Conservation (phyloP, 768 basidiomycete genomes). For the Boletus bicolor region DNA sequence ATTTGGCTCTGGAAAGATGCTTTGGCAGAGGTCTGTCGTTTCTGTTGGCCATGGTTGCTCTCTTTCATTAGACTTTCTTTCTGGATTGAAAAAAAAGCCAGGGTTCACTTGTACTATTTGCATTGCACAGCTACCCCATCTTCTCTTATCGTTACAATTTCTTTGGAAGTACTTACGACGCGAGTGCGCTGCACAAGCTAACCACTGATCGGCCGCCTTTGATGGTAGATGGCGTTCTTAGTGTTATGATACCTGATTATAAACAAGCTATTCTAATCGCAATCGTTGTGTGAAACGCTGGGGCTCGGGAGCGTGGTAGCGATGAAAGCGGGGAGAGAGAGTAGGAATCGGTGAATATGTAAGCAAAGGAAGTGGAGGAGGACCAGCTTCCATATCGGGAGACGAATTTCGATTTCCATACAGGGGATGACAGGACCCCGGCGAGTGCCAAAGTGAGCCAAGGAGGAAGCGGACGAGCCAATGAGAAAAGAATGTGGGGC, state of each 20-base stretch:
- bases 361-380: constrained; percentile 20
- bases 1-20: background rate
- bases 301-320: constrained; percentile 17
- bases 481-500: constrained; percentile 16
- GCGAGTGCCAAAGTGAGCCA: constrained; percentile 29
- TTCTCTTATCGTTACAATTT: constrained; percentile 19
- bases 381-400: constrained; percentile 13
- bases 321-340: constrained; percentile 15
- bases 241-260: constrained; percentile 32
- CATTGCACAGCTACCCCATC: constrained; percentile 26
- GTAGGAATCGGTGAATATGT: constrained; percentile 23
- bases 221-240: constrained; percentile 24
- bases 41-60: constrained; percentile 4
- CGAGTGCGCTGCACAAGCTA: constrained; percentile 15
- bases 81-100: constrained; percentile 15
- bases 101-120: constrained; percentile 35
- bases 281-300: constrained; percentile 1
- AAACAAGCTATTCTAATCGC: constrained; percentile 30
- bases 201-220: constrained; percentile 19
- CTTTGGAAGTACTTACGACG: constrained; percentile 23
- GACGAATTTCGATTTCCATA: constrained; percentile 20
- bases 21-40: constrained; percentile 15
- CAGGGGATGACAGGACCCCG: constrained; percentile 26
- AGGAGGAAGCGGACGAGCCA: constrained; percentile 24
- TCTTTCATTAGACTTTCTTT: constrained; percentile 23